A percentile compares a stretch with the other conserved stretches of the same genome.
phyloP scores from a whole-genome alignment of 78 protist species.

The Paulinella micropora region DNA sequence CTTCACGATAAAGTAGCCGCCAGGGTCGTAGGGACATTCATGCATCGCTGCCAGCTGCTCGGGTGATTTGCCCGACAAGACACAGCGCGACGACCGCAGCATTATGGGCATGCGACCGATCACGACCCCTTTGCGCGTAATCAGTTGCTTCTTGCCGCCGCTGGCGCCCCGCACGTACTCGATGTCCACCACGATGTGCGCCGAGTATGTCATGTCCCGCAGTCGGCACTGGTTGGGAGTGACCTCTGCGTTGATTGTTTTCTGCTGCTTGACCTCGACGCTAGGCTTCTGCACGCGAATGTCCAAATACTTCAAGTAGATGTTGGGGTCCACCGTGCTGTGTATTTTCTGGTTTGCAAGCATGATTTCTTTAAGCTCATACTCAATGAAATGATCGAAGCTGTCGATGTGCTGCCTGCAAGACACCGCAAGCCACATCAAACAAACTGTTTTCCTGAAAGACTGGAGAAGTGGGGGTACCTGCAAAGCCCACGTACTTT shows the following conservation, averaged over 20 bases:
- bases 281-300: slow-evolving; percentile 55
- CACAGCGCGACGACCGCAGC: slow-evolving; percentile 79
- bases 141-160: slow-evolving; percentile 32
- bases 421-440: slow-evolving; percentile 58
- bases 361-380: slow-evolving; percentile 23
- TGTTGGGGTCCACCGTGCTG: slow-evolving; percentile 58
- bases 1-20: slow-evolving; percentile 44
- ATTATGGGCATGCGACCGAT: slow-evolving; percentile 94
- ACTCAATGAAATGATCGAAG: slow-evolving; percentile 73
- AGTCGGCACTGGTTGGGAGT: slow-evolving; percentile 90
- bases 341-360: slow-evolving; percentile 34
- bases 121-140: slow-evolving; percentile 23
- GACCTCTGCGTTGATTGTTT: neutral
- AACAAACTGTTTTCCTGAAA: neutral
- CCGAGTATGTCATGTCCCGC: slow-evolving; percentile 91
- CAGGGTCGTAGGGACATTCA: slow-evolving; percentile 94
- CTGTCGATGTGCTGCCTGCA: slow-evolving; percentile 90
- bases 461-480: too few species aligned
- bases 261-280: slow-evolving; percentile 27
- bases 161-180: slow-evolving; percentile 44
- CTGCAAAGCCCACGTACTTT: slow-evolving; percentile 21
- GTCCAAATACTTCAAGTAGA: neutral
- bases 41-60: slow-evolving; percentile 66
- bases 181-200: slow-evolving; percentile 77
- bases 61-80: slow-evolving; percentile 21